Evolutionary conservation across 805 yeast species (phyloP).

Genomic region (Pichia ethanolica): DNA sequence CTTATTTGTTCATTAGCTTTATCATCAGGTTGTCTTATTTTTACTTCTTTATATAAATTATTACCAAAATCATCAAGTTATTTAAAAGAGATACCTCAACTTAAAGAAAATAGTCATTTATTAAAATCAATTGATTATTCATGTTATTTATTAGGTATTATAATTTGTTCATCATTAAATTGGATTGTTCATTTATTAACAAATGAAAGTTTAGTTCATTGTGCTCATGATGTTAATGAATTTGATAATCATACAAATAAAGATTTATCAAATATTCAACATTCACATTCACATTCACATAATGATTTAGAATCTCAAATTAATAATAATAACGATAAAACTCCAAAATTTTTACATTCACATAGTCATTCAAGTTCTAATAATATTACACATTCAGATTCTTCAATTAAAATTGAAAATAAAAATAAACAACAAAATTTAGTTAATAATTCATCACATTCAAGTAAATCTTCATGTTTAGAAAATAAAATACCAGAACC

Average conservation of each 20-base stretch:
- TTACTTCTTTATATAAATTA: slow-evolving; percentile 70
- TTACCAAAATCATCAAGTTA: slow-evolving; percentile 61
- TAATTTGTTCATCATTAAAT: slow-evolving; percentile 54
- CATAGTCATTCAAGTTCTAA: slow-evolving; percentile 10
- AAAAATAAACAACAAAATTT: not conserved
- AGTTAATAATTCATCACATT: not conserved
- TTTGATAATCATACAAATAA: not conserved
- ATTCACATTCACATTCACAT: slow-evolving; percentile 3
- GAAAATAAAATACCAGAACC: not conserved
- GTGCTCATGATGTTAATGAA: slow-evolving; percentile 49
- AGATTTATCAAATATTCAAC: slow-evolving; percentile 1
- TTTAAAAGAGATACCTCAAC: slow-evolving; percentile 27
- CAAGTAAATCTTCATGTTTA: not conserved
- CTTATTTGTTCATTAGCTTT: slow-evolving; percentile 69
- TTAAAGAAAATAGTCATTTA: slow-evolving; percentile 17
- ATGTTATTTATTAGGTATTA: slow-evolving; percentile 44
- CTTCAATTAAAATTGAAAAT: not conserved
- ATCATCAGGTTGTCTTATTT: slow-evolving; percentile 73
- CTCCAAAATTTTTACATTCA: slow-evolving; percentile 7
- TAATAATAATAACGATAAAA: too few relatives aligned
- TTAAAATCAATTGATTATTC: slow-evolving; percentile 39
- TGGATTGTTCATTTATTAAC: slow-evolving; percentile 63
- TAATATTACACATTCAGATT: not conserved
- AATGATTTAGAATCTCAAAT: not conserved
- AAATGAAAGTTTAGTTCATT: slow-evolving; percentile 77